Evolutionary conservation across 2,329 filamentous ascomycete species (phyloP).

Genomic region (Hypoxylon sp.): DNA sequence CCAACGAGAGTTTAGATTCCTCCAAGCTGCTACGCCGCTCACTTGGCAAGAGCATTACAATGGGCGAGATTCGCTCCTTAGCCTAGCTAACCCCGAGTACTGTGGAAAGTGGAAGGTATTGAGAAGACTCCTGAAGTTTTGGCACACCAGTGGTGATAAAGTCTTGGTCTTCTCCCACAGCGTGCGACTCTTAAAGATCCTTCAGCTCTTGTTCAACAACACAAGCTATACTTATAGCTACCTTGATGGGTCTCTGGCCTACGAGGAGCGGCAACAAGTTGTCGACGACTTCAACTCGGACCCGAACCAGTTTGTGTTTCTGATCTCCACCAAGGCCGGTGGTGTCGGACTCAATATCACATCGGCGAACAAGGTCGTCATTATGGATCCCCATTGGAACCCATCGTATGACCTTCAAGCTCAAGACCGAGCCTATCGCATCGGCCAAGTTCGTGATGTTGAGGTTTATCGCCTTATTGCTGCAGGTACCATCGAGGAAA

Average conservation of each 20-base stretch:
- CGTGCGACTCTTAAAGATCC: conserved; percentile 83
- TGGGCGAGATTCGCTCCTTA: conserved; percentile 81
- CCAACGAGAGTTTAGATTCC: conserved; percentile 77
- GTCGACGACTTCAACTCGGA: conserved; percentile 95
- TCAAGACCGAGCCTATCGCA: conserved; percentile 95
- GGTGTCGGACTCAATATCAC: conserved; percentile 97
- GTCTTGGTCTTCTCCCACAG: conserved; percentile 96
- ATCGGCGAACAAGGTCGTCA: conserved; percentile 96
- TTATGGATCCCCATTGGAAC: conserved; percentile 98
- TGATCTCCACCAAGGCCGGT: conserved; percentile 93
- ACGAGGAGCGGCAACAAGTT: conserved; percentile 82
- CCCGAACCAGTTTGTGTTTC: conserved; percentile 88
- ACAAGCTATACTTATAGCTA: conserved; percentile 94
- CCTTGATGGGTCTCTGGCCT: conserved; percentile 84
- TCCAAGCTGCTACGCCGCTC: conserved; percentile 80
- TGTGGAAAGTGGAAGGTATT: conserved; percentile 98
- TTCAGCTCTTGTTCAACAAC: conserved; percentile 86
- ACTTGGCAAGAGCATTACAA: conserved; percentile 79
- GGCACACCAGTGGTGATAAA: conserved; percentile 91
- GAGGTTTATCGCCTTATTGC: conserved; percentile 95
- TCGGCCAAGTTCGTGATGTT: conserved; percentile 91
- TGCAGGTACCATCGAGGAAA: conserved; percentile 94
- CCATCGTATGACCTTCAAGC: conserved; percentile 94
- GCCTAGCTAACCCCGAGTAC: conserved; percentile 87
- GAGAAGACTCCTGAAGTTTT: conserved; percentile 86